Conservation (phyloP, 2,329 filamentous ascomycete species). For the Tolypocladium inflatum region DNA sequence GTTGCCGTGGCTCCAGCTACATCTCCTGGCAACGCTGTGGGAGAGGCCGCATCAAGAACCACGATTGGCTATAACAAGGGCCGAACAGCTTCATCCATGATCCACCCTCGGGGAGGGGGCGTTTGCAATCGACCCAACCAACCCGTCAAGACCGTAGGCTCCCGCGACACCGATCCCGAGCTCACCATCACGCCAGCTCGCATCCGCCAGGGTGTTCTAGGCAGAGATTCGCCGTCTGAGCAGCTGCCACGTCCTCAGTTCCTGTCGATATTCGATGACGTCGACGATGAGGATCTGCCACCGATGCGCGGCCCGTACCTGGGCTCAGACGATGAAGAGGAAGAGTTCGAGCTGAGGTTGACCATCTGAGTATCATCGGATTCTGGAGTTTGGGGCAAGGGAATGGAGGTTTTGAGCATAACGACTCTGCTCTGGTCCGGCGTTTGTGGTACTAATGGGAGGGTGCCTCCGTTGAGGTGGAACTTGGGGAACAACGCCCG, state of each 20-base stretch:
- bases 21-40: slow-evolving; percentile 48
- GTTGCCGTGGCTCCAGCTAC: slow-evolving; percentile 33
- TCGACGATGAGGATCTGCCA: slow-evolving; percentile 28
- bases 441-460: background rate
- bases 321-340: slow-evolving; percentile 36
- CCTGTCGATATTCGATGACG: slow-evolving; percentile 48
- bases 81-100: slow-evolving; percentile 41
- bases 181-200: slow-evolving; percentile 39
- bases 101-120: slow-evolving; percentile 19
- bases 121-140: slow-evolving; percentile 7
- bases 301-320: slow-evolving; percentile 13
- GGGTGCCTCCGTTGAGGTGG: background rate
- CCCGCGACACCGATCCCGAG: slow-evolving; percentile 10
- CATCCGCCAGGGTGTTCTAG: slow-evolving; percentile 13
- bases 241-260: slow-evolving; percentile 37
- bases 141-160: slow-evolving; percentile 6
- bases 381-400: background rate
- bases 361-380: slow-evolving; percentile 12
- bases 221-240: slow-evolving; percentile 6
- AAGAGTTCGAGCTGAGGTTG: slow-evolving; percentile 46
- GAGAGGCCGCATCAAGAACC: slow-evolving; percentile 61
- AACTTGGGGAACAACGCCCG: background rate
- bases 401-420: background rate
- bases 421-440: background rate
- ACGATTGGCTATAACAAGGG: slow-evolving; percentile 83